Base-by-base conservation (phyloP, 2,329 filamentous ascomycete species). In the Emmonsia crescens region DNA sequence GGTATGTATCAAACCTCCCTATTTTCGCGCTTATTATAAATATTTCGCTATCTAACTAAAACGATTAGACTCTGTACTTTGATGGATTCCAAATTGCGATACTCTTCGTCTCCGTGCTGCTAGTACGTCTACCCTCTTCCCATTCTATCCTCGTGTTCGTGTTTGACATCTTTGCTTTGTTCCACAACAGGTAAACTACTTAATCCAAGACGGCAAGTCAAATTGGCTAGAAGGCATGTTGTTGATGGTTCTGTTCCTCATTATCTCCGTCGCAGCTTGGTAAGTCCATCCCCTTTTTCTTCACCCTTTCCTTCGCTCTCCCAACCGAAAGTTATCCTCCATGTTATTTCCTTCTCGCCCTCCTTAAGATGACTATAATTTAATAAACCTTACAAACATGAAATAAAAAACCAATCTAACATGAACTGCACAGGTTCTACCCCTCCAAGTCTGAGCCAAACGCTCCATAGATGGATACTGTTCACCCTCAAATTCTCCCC, bases 61-160 rank as follows among this genome's bases (percentile, higher is more conserved):
- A 52, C n/a, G n/a, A 58, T n/a, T 29, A 75, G 74, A 89, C 86
- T 24, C 82, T 96, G 5, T 87, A 87, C 72, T 94, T 96, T 72
- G 90, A 95, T 70, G 86, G 86, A 0, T 96, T 96, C 79, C 90
- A 96, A 76, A 86, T 96, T 16, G 88, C 80, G 2, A 75, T 83
- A 1, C 73, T 86, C 1, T 86, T 87, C 63, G 80, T 86, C 29
- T 74, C 77, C n/a, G 75, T 80, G 24, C 68, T 80, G 33, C 66
- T 80, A 63, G 78, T 75, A 69, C 58, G 71, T 65, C 10, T 14
- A 2, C 27, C 24, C 6, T 6, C 1, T 10, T 40, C 31, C 9
- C 19, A 31, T 27, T 29, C 19, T 29, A 16, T 44, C 40, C 12
- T 33, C 24, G 9, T 31, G 40, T 40, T 9, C 8, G 24, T 33